Conservation (phyloP, 2,329 filamentous ascomycete genomes). For the Colletotrichum sp. region DNA sequence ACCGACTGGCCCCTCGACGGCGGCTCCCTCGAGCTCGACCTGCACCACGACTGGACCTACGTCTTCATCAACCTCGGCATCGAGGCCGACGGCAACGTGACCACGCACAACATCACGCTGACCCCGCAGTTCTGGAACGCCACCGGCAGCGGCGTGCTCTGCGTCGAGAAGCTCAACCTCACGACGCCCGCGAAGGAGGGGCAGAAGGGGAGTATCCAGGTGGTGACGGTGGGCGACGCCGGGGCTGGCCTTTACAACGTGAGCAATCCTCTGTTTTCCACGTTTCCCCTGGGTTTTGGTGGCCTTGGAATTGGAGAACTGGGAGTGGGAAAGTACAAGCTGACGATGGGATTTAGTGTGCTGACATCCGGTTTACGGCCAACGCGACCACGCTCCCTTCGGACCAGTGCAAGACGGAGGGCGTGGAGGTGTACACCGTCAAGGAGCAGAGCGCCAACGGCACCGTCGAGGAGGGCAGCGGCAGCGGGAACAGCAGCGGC, state of each 20-base stretch:
- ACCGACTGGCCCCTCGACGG: slow-evolving; percentile 60
- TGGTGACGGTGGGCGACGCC: slow-evolving; percentile 66
- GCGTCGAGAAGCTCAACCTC: slow-evolving; percentile 63
- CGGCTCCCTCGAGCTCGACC: slow-evolving; percentile 51
- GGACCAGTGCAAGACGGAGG: slow-evolving; percentile 63
- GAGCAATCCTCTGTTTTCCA: slow-evolving; percentile 24
- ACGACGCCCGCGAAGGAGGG: slow-evolving; percentile 63
- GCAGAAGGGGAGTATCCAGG: slow-evolving; percentile 69
- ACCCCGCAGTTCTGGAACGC: slow-evolving; percentile 63
- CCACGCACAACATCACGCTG: slow-evolving; percentile 73
- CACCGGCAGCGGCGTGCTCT: slow-evolving; percentile 69
- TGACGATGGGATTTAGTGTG: slow-evolving; percentile 59
- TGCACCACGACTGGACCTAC: slow-evolving; percentile 59
- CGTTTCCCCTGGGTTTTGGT: no score
- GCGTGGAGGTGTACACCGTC: slow-evolving; percentile 46
- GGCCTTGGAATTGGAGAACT: rapidly evolving
- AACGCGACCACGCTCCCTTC: slow-evolving; percentile 49
- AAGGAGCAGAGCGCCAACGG: slow-evolving; percentile 30
- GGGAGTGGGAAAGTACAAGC: background rate
- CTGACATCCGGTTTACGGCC: slow-evolving; percentile 72
- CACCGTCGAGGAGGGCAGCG: slow-evolving; percentile 7
- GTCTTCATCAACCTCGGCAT: slow-evolving; percentile 60
- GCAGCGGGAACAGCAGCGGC: slow-evolving; percentile 14
- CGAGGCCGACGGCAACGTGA: slow-evolving; percentile 48
- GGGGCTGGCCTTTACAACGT: slow-evolving; percentile 72